Conservation (phyloP, 768 basidiomycete genomes). For the Mycena rebaudengoi region DNA sequence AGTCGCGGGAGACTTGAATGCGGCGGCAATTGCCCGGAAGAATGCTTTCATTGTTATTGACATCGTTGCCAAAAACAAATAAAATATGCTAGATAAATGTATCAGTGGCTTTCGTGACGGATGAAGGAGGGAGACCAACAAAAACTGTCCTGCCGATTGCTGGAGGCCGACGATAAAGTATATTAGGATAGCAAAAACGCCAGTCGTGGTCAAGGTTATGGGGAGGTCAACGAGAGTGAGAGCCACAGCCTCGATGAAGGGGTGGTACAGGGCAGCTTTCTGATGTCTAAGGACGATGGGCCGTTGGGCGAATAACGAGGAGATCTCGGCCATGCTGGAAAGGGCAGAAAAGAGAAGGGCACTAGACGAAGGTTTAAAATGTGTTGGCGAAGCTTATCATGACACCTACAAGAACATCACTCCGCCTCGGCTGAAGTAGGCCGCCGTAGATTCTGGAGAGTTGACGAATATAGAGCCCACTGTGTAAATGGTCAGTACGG, state of each 20-base stretch:
- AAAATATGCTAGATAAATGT: slow-evolving; percentile 47
- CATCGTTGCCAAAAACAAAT: slow-evolving; percentile 55
- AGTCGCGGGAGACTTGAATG: slow-evolving; percentile 54
- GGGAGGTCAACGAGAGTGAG: slow-evolving; percentile 57
- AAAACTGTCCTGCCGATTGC: slow-evolving; percentile 55
- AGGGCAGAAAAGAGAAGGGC: slow-evolving; percentile 67
- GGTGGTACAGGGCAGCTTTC: slow-evolving; percentile 58
- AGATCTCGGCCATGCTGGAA: slow-evolving; percentile 70
- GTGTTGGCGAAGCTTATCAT: not conserved
- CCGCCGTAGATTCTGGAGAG: slow-evolving; percentile 60
- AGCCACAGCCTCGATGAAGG: slow-evolving; percentile 55
- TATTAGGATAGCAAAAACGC: slow-evolving; percentile 47
- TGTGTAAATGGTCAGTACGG: slow-evolving; percentile 32
- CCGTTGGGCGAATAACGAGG: slow-evolving; percentile 54
- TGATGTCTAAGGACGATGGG: slow-evolving; percentile 55
- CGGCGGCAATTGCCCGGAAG: slow-evolving; percentile 65
- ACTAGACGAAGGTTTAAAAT: slow-evolving; percentile 30
- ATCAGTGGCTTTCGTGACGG: not conserved
- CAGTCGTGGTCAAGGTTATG: slow-evolving; percentile 38
- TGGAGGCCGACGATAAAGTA: slow-evolving; percentile 64
- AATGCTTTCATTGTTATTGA: slow-evolving; percentile 70
- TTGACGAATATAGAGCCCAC: slow-evolving; percentile 74
- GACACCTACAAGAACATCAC: slow-evolving; percentile 74
- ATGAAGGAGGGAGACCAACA: slow-evolving; percentile 45
- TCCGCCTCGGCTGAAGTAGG: slow-evolving; percentile 81